Conservation (phyloP, 139 green algal genomes). For the Picochlorum sp. region DNA sequence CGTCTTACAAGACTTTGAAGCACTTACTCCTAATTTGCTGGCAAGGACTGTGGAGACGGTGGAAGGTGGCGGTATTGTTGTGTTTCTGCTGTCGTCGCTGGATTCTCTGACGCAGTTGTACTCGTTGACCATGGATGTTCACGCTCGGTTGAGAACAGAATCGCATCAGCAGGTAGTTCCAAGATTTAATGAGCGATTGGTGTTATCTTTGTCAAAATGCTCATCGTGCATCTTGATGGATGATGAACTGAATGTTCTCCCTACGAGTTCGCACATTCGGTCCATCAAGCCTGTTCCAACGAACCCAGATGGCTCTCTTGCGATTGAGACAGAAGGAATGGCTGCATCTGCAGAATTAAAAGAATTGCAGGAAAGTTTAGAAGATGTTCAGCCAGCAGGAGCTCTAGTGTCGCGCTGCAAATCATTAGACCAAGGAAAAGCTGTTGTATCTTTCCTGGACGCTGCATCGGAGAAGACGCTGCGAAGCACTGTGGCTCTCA, state of each 20-base stretch:
- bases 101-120: slow-evolving; percentile 87
- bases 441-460: slow-evolving; percentile 94
- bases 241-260: slow-evolving; percentile 98
- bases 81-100: slow-evolving; percentile 85
- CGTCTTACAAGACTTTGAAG: slow-evolving; percentile 99
- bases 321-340: slow-evolving; percentile 29
- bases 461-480: slow-evolving; percentile 93
- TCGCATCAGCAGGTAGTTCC: slow-evolving; percentile 71
- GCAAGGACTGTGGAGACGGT: slow-evolving; percentile 96
- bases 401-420: slow-evolving; percentile 45
- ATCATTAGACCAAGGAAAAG: slow-evolving; percentile 78
- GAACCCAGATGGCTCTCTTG: slow-evolving; percentile 39
- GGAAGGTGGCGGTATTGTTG: slow-evolving; percentile 89
- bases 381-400: slow-evolving; percentile 66
- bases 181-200: slow-evolving; percentile 97
- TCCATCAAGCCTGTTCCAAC: slow-evolving; percentile 55
- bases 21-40: slow-evolving; percentile 95
- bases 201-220: slow-evolving; percentile 82
- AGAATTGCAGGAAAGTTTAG: slow-evolving; percentile 69
- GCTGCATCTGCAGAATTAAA: slow-evolving; percentile 58
- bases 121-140: slow-evolving; percentile 94
- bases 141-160: slow-evolving; percentile 85
- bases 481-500: slow-evolving; percentile 87
- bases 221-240: slow-evolving; percentile 87
- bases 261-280: slow-evolving; percentile 64